Evolutionary conservation across 768 basidiomycete species (phyloP), one percentile per base, ranked within the genome.

Genomic region (Suillus clintonianus): DNA sequence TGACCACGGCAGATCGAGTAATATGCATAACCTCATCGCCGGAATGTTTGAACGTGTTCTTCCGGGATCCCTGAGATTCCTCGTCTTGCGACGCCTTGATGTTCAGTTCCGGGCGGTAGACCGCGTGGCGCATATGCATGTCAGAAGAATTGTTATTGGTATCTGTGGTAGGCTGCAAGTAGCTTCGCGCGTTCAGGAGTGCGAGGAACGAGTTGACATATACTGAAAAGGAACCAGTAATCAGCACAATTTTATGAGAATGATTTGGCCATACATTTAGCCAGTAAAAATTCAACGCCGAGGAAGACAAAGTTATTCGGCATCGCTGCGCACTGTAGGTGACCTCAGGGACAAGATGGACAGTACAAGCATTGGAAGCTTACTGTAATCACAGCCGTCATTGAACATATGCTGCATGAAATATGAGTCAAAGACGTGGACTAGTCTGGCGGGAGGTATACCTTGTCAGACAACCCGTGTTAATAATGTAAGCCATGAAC

Each of bases 121-220:
- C 9, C 14, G 27, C 27, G 3, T 30, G 48, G 15, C 9, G 48
- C 27, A 50, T 30, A 4, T 10, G 55, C 2, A 39, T 15, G 10
- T 24, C 36, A 17, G 22, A 24, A 24, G 19, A 37, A 17, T 24
- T 7, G 9, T 5, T 9, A 5, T 5, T 9, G 3, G 9, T 17
- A 9, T 24, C 55, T 24, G 55, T 5, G n/a, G 8, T 15, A 2
- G 55, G 36, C 17, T 54, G 45, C 15, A 61, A 13, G 45, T 61
- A 61, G 34, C 17, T 11, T 30, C 11, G 60, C 22, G 60, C 60
- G 17, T 61, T 61, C 24, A 61, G 34, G 11, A 61, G 45, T 14
- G 60, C 51, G 22, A 61, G 3, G 60, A 57, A 61, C 24, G 60
- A 48, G 10, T 61, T 61, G 24, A 61, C 53, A 32, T 61, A 61